These are phyloP conservation scores for Medicago arabica DNA, from an alignment of 306 rosid species.

Conservation along the genomic window DNA sequence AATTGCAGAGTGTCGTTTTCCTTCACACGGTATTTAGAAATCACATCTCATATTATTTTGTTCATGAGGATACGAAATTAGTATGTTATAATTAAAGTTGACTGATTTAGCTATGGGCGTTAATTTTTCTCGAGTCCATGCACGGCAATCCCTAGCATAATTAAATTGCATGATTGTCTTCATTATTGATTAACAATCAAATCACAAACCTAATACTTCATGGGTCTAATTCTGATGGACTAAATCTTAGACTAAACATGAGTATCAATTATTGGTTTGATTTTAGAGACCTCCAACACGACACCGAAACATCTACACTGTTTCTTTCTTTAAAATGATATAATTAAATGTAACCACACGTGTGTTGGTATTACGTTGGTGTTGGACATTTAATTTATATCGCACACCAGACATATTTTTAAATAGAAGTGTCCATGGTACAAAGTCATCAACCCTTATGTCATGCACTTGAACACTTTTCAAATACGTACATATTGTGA, in stretches of 20 bases:
- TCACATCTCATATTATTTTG: too few species aligned
- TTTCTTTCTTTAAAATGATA: too few species aligned
- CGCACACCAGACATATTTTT: too few species aligned
- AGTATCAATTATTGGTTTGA: slow-evolving; percentile 36
- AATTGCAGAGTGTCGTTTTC: too few species aligned
- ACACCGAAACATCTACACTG: too few species aligned
- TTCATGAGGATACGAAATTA: too few species aligned
- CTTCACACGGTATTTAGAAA: too few species aligned
- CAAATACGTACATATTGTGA: slow-evolving; percentile 19
- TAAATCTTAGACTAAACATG: slow-evolving; percentile 23
- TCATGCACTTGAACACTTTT: slow-evolving; percentile 21
- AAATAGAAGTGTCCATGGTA: too few species aligned
- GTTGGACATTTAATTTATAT: too few species aligned
- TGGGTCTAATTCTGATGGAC: background rate
- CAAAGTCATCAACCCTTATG: slow-evolving; percentile 19
- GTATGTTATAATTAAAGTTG: background rate
- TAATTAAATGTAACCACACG: too few species aligned
- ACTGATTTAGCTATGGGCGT: background rate
- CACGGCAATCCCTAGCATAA: background rate
- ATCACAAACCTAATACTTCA: slow-evolving; percentile 42
- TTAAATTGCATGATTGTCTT: slow-evolving; percentile 31
- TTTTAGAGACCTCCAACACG: background rate
- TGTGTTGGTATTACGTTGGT: too few species aligned
- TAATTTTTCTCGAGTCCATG: background rate
- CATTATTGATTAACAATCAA: slow-evolving; percentile 28